These are phyloP conservation scores for Clavispora santaluciae DNA, from an alignment of 805 yeast species.

Conservation along the genomic window DNA sequence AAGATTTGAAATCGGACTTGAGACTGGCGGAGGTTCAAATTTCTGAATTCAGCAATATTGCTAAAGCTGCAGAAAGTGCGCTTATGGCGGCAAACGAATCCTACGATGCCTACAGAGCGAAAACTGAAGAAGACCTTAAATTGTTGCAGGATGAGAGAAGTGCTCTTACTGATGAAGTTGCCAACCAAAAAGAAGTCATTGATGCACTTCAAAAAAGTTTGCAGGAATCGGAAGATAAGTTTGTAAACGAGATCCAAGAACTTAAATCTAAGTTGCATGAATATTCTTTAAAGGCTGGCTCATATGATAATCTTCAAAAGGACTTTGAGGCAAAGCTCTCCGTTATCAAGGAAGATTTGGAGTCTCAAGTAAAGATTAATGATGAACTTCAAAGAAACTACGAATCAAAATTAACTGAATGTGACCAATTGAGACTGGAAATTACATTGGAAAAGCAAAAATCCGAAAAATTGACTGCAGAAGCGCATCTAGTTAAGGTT, in stretches of 20 bases:
- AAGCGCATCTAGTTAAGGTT: conserved; percentile 3
- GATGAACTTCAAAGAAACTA: conserved; percentile 49
- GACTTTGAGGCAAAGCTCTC: conserved; percentile 29
- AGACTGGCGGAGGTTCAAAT: conserved; percentile 53
- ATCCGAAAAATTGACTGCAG: neutral
- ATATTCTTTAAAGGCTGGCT: conserved; percentile 27
- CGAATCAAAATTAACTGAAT: conserved; percentile 18
- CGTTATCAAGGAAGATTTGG: conserved; percentile 26
- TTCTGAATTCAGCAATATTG: conserved; percentile 57
- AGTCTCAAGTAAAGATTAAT: conserved; percentile 43
- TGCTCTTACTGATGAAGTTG: conserved; percentile 17
- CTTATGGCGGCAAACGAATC: conserved; percentile 49
- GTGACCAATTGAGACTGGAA: conserved; percentile 10
- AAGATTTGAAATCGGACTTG: conserved; percentile 49
- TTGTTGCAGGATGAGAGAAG: conserved; percentile 22
- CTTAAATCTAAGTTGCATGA: conserved; percentile 20
- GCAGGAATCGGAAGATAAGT: conserved; percentile 3
- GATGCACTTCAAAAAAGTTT: conserved; percentile 4
- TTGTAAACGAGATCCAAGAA: conserved; percentile 9
- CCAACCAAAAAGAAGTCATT: conserved; percentile 6
- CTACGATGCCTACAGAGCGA: conserved; percentile 39
- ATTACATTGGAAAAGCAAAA: conserved; percentile 9
- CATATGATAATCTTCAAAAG: conserved; percentile 28
- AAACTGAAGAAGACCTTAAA: conserved; percentile 19
- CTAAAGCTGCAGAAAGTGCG: conserved; percentile 64